Evolutionary conservation across 2,329 filamentous ascomycete genomes (phyloP).

Genomic region (Purpureocillium lavendulum): DNA sequence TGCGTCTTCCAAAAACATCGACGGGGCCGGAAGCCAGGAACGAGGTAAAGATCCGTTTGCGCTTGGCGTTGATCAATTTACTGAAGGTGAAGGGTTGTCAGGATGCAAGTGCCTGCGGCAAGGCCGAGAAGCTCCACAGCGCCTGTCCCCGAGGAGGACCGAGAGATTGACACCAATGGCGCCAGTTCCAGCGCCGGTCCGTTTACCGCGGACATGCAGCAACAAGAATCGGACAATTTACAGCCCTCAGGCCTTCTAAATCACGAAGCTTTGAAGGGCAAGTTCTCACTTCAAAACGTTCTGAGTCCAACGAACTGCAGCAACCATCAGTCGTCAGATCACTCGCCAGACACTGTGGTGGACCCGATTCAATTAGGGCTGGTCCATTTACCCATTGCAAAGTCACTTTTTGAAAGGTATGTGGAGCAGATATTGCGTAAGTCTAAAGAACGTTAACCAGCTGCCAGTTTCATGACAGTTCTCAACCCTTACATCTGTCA

Average conservation of each 20-base stretch:
- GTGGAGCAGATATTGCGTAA: too few species aligned
- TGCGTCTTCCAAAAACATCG: constrained; percentile 29
- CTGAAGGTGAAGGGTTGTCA: too few species aligned
- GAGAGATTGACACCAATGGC: too few species aligned
- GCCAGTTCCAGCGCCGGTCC: too few species aligned
- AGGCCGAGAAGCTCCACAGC: too few species aligned
- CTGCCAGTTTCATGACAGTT: constrained; percentile 24
- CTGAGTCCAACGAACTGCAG: constrained; percentile 12
- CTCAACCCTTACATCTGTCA: constrained; percentile 32
- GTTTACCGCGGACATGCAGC: too few species aligned
- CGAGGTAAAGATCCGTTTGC: constrained; percentile 16
- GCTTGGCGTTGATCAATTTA: neutral
- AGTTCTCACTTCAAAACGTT: constrained; percentile 24
- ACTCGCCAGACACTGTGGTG: too few species aligned
- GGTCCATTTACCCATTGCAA: too few species aligned
- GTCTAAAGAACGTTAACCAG: neutral
- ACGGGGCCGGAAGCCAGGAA: constrained; percentile 27
- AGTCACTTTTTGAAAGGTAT: too few species aligned
- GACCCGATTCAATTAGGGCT: too few species aligned
- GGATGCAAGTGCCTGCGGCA: too few species aligned
- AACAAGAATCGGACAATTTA: constrained; percentile 8
- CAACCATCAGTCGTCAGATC: neutral
- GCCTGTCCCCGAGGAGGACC: too few species aligned
- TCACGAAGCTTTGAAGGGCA: constrained; percentile 21
- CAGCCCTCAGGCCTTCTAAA: constrained; percentile 25